phyloP scores from a whole-genome alignment of 352 stramenopile genomes.

The Globisporangium viniferum region DNA sequence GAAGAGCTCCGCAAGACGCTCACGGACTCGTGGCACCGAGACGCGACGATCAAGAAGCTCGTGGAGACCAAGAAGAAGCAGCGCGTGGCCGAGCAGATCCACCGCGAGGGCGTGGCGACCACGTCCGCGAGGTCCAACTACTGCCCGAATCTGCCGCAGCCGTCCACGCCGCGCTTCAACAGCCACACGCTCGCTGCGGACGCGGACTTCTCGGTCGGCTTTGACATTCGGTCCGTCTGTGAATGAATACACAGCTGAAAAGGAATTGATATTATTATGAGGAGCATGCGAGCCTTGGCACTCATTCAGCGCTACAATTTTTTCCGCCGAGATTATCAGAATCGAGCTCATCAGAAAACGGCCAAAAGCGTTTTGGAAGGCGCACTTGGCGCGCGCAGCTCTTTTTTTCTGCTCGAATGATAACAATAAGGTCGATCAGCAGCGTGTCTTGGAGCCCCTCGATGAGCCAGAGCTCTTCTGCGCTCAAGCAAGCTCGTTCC shows the following conservation, averaged over 20 bases:
- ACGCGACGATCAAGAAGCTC: slow-evolving; percentile 50
- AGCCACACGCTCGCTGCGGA: slow-evolving; percentile 6
- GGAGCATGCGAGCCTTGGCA: not conserved
- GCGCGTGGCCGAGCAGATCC: slow-evolving; percentile 43
- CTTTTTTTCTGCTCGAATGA: too few relatives aligned
- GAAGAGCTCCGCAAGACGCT: slow-evolving; percentile 54
- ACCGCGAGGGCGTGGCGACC: slow-evolving; percentile 16
- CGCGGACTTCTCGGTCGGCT: slow-evolving; percentile 68
- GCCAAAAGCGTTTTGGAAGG: too few relatives aligned
- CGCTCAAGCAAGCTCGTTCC: too few relatives aligned
- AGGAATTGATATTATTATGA: not conserved
- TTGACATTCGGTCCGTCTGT: slow-evolving; percentile 63
- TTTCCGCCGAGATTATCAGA: too few relatives aligned
- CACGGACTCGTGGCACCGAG: slow-evolving; percentile 61
- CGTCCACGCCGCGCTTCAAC: slow-evolving; percentile 20
- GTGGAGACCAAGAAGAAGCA: slow-evolving; percentile 64
- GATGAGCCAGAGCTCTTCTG: too few relatives aligned
- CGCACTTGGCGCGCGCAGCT: too few relatives aligned
- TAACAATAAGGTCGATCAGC: too few relatives aligned
- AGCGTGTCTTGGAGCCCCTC: too few relatives aligned
- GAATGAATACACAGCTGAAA: slow-evolving; percentile 19
- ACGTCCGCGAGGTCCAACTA: slow-evolving; percentile 11
- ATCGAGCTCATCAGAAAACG: too few relatives aligned
- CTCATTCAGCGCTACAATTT: not conserved
- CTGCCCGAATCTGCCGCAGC: slow-evolving; percentile 27